Evolutionary conservation across 78 protist genomes (phyloP), one percentile per base, ranked within the genome.

Genomic region (Dictyostelium purpureum): DNA sequence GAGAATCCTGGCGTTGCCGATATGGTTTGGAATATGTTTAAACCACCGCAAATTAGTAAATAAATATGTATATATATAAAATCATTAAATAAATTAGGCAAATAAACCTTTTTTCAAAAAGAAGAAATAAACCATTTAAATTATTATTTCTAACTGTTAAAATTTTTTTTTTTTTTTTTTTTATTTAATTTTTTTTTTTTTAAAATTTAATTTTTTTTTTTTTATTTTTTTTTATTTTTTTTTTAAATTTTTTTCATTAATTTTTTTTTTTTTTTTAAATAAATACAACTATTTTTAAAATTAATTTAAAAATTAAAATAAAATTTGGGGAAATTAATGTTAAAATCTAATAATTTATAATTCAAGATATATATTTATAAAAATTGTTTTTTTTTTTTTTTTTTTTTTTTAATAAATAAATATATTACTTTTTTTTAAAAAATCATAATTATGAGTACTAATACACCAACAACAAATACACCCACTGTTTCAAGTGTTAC

Each of bases 41-140:
- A 82, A 82, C 89, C 89, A 37, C 89, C 89, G 19, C 78, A 59
- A 59, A 59, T 59, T 65, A 59, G 21, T 24, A 59, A 59, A 28
- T 59, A 59, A 59, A 21, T n/a, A n/a, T n/a, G 16, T 16, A 47
- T 47, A 47, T 47, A 47, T 10, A 14, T 3, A 47, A 47, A 47
- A 47, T 14, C 12, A 47, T n/a, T n/a, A n/a, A n/a, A n/a, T n/a
- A n/a, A n/a, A n/a, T n/a, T n/a, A n/a, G n/a, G n/a, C n/a, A n/a
- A n/a, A n/a, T n/a, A n/a, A n/a, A n/a, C n/a, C n/a, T n/a, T n/a
- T n/a, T n/a, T n/a, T 10, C 12, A 47, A 10, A 47, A 14, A 47
- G 52, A 14, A 3, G 12, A 47, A 47, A 47, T 47, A 47, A 14
- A 10, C 7, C 52, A 3, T 16, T 7, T 49, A 16, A 9, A 14